Evolutionary conservation across 352 stramenopile genomes (phyloP).

Genomic region (Thraustochytrium striatum): DNA sequence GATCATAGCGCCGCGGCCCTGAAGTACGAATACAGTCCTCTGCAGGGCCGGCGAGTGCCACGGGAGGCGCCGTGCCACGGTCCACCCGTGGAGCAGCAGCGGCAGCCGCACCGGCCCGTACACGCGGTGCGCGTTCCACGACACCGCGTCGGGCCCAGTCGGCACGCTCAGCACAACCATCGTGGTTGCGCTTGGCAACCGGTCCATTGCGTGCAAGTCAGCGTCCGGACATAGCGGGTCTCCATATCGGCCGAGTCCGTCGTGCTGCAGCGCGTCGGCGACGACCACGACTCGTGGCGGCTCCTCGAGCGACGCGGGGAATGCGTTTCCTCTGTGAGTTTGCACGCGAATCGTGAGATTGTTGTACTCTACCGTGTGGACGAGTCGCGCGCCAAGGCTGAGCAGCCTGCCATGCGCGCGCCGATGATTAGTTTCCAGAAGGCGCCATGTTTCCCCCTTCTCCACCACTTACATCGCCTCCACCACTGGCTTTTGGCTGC

Average conservation of each 20-base stretch:
- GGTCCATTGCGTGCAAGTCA: conserved; percentile 62
- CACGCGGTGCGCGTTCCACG: conserved; percentile 64
- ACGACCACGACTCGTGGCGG: conserved; percentile 56
- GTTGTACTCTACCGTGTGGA: conserved; percentile 18
- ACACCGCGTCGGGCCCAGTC: conserved; percentile 59
- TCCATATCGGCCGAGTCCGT: conserved; percentile 67
- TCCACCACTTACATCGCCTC: conserved; percentile 12
- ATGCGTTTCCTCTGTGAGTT: neutral
- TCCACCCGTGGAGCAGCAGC: conserved; percentile 59
- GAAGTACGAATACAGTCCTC: neutral
- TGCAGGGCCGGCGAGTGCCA: neutral
- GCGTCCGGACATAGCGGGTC: conserved; percentile 63
- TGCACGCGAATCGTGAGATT: neutral
- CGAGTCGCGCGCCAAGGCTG: neutral
- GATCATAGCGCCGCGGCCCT: neutral
- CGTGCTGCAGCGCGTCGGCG: conserved; percentile 64
- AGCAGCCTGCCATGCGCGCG: neutral
- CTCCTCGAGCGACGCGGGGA: too few species aligned
- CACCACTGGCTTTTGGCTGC: conserved; percentile 17
- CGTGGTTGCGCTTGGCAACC: neutral
- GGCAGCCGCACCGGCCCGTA: conserved; percentile 62
- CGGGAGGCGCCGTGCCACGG: conserved; percentile 28
- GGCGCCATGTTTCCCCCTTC: too few species aligned
- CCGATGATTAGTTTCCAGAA: too few species aligned
- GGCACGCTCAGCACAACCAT: conserved; percentile 60